Evolutionary conservation across 2,329 filamentous ascomycete genomes (phyloP).

Genomic region (Talaromyces sp.): DNA sequence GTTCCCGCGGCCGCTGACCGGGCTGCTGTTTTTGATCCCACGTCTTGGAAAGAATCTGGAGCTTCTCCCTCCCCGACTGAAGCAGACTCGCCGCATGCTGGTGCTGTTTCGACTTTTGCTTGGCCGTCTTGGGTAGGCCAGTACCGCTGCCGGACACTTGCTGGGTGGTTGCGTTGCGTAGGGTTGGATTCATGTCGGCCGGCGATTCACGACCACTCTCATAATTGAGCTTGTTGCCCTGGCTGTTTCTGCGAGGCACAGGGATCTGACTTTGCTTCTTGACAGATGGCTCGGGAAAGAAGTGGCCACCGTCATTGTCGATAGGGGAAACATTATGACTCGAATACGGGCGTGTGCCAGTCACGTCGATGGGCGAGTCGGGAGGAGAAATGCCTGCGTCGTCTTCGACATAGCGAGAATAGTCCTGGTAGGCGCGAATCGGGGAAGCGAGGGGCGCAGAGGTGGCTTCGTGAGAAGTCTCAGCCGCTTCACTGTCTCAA

Average conservation of each 20-base stretch:
- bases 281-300: slow-evolving; percentile 13
- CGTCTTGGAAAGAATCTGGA: slow-evolving; percentile 27
- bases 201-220: background rate
- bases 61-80: slow-evolving; percentile 31
- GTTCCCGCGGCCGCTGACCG: slow-evolving; percentile 41
- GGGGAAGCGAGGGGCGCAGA: background rate
- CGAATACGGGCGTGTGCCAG: slow-evolving; percentile 14
- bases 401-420: slow-evolving; percentile 18
- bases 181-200: background rate
- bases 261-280: slow-evolving; percentile 13
- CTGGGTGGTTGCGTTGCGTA: background rate
- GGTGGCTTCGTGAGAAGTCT: background rate
- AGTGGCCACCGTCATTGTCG: slow-evolving; percentile 18
- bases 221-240: slow-evolving; percentile 7
- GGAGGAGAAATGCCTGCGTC: slow-evolving; percentile 41
- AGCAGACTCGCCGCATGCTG: slow-evolving; percentile 21
- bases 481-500: background rate
- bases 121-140: background rate
- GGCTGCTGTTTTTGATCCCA: slow-evolving; percentile 16
- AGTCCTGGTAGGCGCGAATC: slow-evolving; percentile 4
- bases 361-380: slow-evolving; percentile 32
- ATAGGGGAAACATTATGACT: slow-evolving; percentile 39
- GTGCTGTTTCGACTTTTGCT: background rate
- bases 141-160: background rate
- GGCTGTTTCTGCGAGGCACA: slow-evolving; percentile 3